Evolutionary conservation across 805 yeast species (phyloP).

Genomic region (Candida berthetii): DNA sequence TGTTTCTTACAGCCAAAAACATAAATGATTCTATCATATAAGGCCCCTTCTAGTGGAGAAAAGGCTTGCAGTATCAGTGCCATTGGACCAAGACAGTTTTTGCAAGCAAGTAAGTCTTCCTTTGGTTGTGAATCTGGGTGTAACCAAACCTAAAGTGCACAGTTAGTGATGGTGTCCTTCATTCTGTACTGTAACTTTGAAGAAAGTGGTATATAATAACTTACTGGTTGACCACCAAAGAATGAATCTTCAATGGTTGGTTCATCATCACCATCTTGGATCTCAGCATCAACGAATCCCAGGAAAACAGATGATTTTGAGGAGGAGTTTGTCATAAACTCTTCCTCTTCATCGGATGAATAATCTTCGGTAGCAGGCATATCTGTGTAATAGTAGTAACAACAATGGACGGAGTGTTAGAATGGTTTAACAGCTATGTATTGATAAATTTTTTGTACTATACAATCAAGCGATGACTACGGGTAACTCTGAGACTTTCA

Average conservation of each 20-base stretch:
- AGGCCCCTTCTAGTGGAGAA: slow-evolving; percentile 66
- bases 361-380: slow-evolving; percentile 15
- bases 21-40: slow-evolving; percentile 78
- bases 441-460: too few species aligned
- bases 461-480: too few species aligned
- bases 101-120: slow-evolving; percentile 50
- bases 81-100: slow-evolving; percentile 56
- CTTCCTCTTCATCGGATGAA: slow-evolving; percentile 44
- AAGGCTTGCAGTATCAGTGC: slow-evolving; percentile 71
- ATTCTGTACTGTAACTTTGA: too few species aligned
- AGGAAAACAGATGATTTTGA: slow-evolving; percentile 38
- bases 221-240: slow-evolving; percentile 67
- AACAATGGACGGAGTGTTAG: too few species aligned
- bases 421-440: too few species aligned
- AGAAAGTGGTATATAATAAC: slow-evolving; percentile 2
- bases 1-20: slow-evolving; percentile 67
- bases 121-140: slow-evolving; percentile 53
- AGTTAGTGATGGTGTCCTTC: too few species aligned
- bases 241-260: slow-evolving; percentile 61
- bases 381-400: too few species aligned
- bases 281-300: slow-evolving; percentile 63
- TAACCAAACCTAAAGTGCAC: slow-evolving; percentile 48
- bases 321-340: not conserved
- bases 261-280: slow-evolving; percentile 35
- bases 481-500: too few species aligned